Conservation (phyloP, 2,329 filamentous ascomycete species). For the Dothideomycetes sp. region DNA sequence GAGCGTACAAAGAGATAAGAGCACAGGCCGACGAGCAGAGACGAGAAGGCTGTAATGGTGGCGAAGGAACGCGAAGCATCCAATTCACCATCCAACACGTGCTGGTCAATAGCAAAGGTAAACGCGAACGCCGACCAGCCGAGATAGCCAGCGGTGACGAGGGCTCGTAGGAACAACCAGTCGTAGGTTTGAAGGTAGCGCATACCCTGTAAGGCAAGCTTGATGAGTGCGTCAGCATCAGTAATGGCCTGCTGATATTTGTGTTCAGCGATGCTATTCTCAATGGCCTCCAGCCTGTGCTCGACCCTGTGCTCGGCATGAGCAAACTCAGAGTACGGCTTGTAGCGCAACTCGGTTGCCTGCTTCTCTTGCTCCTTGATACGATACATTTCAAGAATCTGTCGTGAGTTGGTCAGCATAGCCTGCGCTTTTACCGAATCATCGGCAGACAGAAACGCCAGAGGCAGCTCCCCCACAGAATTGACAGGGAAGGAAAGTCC, state of each 20-base stretch:
- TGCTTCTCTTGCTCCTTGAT: constrained; percentile 86
- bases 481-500: constrained; percentile 90
- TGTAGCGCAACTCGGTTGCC: constrained; percentile 63
- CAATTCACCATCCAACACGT: constrained; percentile 65
- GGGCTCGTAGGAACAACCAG: constrained; percentile 84
- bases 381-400: constrained; percentile 89
- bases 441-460: constrained; percentile 66
- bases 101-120: constrained; percentile 77
- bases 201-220: constrained; percentile 67
- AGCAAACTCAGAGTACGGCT: constrained; percentile 61
- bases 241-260: constrained; percentile 68
- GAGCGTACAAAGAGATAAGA: constrained; percentile 69
- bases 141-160: constrained; percentile 83
- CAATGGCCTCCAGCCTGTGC: constrained; percentile 57
- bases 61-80: constrained; percentile 50
- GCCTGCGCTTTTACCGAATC: constrained; percentile 72
- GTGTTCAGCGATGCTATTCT: constrained; percentile 52
- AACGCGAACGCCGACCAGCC: constrained; percentile 93
- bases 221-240: constrained; percentile 65
- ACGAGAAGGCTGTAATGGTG: constrained; percentile 59
- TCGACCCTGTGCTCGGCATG: constrained; percentile 52
- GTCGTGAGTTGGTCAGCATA: constrained; percentile 70
- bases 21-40: constrained; percentile 63
- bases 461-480: constrained; percentile 83
- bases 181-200: constrained; percentile 96